Base-by-base conservation (phyloP, 2,329 filamentous ascomycete species). In the Aspergillus versicolor region DNA sequence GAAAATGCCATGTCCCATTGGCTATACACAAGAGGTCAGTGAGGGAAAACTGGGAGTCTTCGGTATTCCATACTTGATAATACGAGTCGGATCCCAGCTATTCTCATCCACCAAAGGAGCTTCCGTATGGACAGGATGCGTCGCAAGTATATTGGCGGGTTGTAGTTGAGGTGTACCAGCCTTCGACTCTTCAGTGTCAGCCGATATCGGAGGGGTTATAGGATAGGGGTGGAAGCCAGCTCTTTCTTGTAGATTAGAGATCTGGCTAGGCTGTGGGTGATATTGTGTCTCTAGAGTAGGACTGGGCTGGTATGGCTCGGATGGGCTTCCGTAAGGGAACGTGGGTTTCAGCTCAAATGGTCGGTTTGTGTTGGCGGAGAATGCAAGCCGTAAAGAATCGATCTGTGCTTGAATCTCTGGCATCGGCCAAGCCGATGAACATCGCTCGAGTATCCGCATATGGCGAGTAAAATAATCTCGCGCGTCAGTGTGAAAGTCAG, bases 1-100 rank as follows among this genome's bases (percentile, higher is more conserved):
- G 91, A 90, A 78, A 97, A 97, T 63, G 93, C 92, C 70, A 89
- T 88, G 75, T 96, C 92, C 92, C 93, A 97, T 80, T 96, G 91
- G 74, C 92, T 96, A 68, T 61, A 54, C 8, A 8, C 19, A 24
- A 32, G 17, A 19, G 7, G 24, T 51, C 42, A 59, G 46, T 44
- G 17, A 50, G 11, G 13, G 8, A 19, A 54, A 9, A 22, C 22
- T 22, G 19, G 17, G 8, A 2, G 22, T 2, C 1, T 19, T 24
- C 1, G 11, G 19, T 47, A n/a, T 30, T 38, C 30, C 90, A 82
- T 84, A 96, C 91, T 93, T 90, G 82, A 96, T 93, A 64, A 96
- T 91, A 58, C 88, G 85, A 32, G 89, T 84, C 22, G 92, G 92
- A 67, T 96, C 95, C 92, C 92, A 96, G 82, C 81, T 75, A 47